Base-by-base conservation (phyloP, 2,329 filamentous ascomycete genomes). In the Calonectria naviculata region DNA sequence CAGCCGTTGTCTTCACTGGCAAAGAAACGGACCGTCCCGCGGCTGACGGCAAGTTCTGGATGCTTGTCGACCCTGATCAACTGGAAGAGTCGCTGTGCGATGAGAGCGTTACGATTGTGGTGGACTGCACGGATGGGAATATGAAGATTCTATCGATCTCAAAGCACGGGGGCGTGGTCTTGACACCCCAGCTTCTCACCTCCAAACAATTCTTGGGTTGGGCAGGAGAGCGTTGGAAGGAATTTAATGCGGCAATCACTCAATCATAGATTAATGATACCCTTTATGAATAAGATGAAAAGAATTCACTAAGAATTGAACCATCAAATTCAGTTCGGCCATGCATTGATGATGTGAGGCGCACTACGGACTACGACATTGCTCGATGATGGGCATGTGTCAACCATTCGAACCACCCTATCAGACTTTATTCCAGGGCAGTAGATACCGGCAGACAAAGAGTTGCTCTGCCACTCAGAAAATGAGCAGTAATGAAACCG, bases 21-120 rank as follows among this genome's bases (percentile, higher is more conserved):
- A 88, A 86, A 82, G 89, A 89, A 80, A 86, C 86, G 31, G 84
- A 85, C 68, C 82, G 80, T 74, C 84, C 81, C 13, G n/a, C 63
- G 58, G 79, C 81, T 3, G 82, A 83, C 76, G 87, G 83, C 74
- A 88, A 86, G 78, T 88, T 87, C 79, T 97, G 95, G 94, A 86
- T 98, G 3, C 84, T 99, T 68, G 90, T 93, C 8, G 97, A 99
- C 84, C 95, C 95, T 3, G 97, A 99, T 84, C 90, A 91, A 26
- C 93, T 97, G 76, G 97, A 99, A 85, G 97, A 98, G 85, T 90
- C 89, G 10, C 84, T 97, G 49, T 97, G 95, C 80, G 88, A 92
- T 72, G 97, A 99, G 87, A 89, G 84, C n/a, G 86, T 97, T n/a
- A 95, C 92, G 3, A 85, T 98, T 38, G 92, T 97, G 60, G 90